These are phyloP conservation scores for Rhinocladiella similis DNA, from an alignment of 2,329 filamentous ascomycete genomes.

Conservation along the genomic window DNA sequence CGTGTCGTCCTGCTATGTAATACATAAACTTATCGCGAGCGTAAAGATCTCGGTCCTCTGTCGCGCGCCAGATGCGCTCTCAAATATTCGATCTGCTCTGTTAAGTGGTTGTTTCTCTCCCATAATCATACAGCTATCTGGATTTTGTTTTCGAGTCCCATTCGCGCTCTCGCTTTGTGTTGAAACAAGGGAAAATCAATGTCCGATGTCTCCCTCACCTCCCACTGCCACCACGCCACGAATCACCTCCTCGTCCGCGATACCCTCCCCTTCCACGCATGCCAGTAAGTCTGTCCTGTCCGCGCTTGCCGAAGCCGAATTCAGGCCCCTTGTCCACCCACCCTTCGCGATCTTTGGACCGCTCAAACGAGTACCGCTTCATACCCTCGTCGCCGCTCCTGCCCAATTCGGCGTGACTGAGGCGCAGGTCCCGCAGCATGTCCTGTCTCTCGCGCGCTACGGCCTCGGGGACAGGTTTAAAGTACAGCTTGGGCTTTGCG, in stretches of 20 bases:
- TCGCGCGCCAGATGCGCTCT: too few relatives aligned
- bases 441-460: constrained; percentile 66
- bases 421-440: constrained; percentile 51
- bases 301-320: constrained; percentile 49
- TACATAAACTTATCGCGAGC: too few relatives aligned
- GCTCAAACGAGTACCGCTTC: constrained; percentile 72
- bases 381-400: constrained; percentile 52
- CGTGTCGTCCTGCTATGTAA: too few relatives aligned
- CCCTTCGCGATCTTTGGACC: constrained; percentile 48
- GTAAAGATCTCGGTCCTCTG: too few relatives aligned
- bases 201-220: neutral
- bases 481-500: constrained; percentile 66
- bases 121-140: neutral
- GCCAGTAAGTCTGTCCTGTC: constrained; percentile 34
- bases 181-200: neutral
- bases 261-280: constrained; percentile 36
- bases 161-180: too few relatives aligned
- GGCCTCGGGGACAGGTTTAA: constrained; percentile 63
- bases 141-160: too few relatives aligned
- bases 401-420: constrained; percentile 32
- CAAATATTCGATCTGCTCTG: too few relatives aligned
- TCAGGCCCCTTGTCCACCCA: constrained; percentile 74
- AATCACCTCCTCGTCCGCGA: constrained; percentile 17
- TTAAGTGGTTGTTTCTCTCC: neutral
- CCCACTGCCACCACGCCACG: constrained; percentile 23